Evolutionary conservation across 1,139 yeast genomes (phyloP).

Genomic region (Kodamaea sp.): DNA sequence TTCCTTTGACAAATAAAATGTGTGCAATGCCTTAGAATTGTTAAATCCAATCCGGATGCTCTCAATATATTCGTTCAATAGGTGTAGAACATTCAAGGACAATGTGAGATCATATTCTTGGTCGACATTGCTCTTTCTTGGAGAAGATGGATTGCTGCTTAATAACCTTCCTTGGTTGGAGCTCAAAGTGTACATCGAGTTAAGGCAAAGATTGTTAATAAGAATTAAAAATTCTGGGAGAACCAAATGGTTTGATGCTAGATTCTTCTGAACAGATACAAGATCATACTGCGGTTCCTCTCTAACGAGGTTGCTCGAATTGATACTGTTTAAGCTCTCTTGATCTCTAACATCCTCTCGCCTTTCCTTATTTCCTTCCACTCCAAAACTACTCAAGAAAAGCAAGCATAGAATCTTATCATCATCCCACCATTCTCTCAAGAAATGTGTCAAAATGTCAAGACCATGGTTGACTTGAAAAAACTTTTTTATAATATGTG

Average conservation of each 20-base stretch:
- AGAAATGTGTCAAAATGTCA: constrained; percentile 48
- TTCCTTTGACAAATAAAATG: constrained; percentile 29
- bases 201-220: constrained; percentile 41
- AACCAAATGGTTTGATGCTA: constrained; percentile 19
- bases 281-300: constrained; percentile 7
- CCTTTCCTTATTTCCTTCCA: constrained; percentile 1
- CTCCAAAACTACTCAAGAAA: constrained; percentile 44
- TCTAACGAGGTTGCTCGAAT: no score
- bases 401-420: constrained; percentile 35
- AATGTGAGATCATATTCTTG: constrained; percentile 21
- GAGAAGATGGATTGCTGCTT: constrained; percentile 38
- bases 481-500: constrained; percentile 50
- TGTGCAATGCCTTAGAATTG: constrained; percentile 20
- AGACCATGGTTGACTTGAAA: constrained; percentile 55
- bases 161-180: constrained; percentile 38
- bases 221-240: constrained; percentile 44
- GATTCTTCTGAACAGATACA: constrained; percentile 4
- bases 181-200: constrained; percentile 35
- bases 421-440: constrained; percentile 50
- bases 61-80: constrained; percentile 36
- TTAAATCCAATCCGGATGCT: constrained; percentile 34
- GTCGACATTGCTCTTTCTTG: constrained; percentile 13
- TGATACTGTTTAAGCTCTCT: neutral
- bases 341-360: neutral
- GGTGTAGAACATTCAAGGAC: constrained; percentile 35